Evolutionary conservation across 352 stramenopile species (phyloP), one percentile per base, ranked within the genome.

Genomic region (Phytophthora rubi): DNA sequence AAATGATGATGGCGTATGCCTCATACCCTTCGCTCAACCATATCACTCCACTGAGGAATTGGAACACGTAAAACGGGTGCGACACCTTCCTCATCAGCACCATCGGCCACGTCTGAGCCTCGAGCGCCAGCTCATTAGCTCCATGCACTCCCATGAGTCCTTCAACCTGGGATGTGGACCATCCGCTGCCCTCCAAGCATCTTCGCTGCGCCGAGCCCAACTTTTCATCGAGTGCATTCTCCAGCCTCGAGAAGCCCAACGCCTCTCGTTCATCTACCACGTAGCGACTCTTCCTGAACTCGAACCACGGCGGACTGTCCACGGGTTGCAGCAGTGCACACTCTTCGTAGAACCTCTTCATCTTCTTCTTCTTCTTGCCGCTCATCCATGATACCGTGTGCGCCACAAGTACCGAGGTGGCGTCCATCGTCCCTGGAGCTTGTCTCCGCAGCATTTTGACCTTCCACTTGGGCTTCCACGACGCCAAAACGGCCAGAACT

Each of bases 61-160:
- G 87, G 63, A 94, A 93, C 16, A 94, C 65, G 68, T 94, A 94
- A 68, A 93, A 94, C 55, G 87, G 87, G 28, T 94, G 87, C 16
- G 91, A 49, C 13, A 93, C 71, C 53, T 93, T 93, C 39, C 82
- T 78, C 9, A 93, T 60, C 7, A 94, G 70, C 53, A 91, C 79
- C 8, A 28, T 18, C 0, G 67, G 71, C 80, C 81, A 88, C 10
- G 78, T 79, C 55, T 80, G 61, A 7, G 85, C 65, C 44, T 75
- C 56, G 13, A 94, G 61, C 6, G 86, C 73, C 62, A 94, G 74
- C 39, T 78, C 75, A 51, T 94, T 93, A 15, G 72, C 68, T 2
- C 87, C 87, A 59, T 85, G 89, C 7, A 94, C 21, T 12, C 68
- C 71, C 2, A 44, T 55, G 12, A 87, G 63, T 10, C 87, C 80